Evolutionary conservation across 176 grass and related monocot species (phyloP), one percentile per base, ranked within the genome.

Genomic region (Paspalum notatum): DNA sequence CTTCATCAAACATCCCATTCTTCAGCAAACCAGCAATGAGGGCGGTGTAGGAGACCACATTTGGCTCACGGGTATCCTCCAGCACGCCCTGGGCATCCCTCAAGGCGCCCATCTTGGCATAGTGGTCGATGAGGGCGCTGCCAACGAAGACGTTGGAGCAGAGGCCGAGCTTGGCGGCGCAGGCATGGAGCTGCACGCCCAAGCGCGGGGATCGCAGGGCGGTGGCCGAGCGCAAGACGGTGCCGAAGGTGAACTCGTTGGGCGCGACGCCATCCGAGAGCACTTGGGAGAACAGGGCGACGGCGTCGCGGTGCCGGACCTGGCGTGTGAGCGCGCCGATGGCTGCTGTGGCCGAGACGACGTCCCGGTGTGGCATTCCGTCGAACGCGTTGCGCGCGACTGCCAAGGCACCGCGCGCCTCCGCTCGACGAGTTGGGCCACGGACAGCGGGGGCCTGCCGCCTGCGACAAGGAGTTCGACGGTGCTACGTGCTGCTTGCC

Each of bases 181-280:
- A 89, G 73, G 90, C 82, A 81, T 98, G 95, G 66, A 94, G 85
- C 81, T 98, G 95, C 37, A 72, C 76, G 53, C 90, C 88, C 2
- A 83, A 62, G 82, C 60, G 43, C 18, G 54, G 71, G 62, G 81
- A 84, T 1, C 87, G 82, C 20, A 91, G 40, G 25, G 86, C 81
- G 22, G 85, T 87, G 54, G 85, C 86, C 52, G 92, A 93, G 37
- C 79, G 92, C 48, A 98, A 60, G 39, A 81, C 46, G 47, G 93
- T 86, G 40, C 95, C 90, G 73, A 94, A 98, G 47, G 90, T 98
- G 89, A 97, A 97, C 62, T 94, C 79, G 48, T 97, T 94, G 26
- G 95, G 95, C 50, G 27, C 51, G 71, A 83, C 38, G 15, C 72
- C 81, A 25, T 53, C 72, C 22, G 47, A 51, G 57, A 93, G 86